These are phyloP conservation scores for Trichophyton simii DNA, from an alignment of 2,329 filamentous ascomycete genomes.

Conservation along the genomic window DNA sequence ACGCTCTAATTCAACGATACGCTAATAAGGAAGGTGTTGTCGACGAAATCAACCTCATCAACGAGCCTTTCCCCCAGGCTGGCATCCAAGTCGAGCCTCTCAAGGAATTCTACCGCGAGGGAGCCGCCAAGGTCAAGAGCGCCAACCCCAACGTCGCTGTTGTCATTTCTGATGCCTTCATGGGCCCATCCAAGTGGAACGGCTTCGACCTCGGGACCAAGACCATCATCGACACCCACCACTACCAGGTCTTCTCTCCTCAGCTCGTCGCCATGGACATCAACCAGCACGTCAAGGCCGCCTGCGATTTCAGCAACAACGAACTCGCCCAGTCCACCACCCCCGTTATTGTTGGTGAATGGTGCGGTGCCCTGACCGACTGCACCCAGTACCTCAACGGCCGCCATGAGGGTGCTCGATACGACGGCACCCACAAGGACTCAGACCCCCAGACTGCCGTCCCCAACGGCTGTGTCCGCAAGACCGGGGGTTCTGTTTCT, in stretches of 20 bases:
- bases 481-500: conserved; percentile 38
- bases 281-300: conserved; percentile 42
- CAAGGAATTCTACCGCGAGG: conserved; percentile 44
- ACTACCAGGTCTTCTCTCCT: conserved; percentile 53
- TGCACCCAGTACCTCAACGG: conserved; percentile 45
- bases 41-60: conserved; percentile 37
- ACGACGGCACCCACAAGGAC: conserved; percentile 42
- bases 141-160: conserved; percentile 36
- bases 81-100: conserved; percentile 34
- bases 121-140: conserved; percentile 36
- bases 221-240: conserved; percentile 53
- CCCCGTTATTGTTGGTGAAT: conserved; percentile 56
- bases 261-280: conserved; percentile 39
- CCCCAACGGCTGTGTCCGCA: conserved; percentile 44
- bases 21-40: conserved; percentile 43
- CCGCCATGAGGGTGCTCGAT: conserved; percentile 47
- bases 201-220: conserved; percentile 37
- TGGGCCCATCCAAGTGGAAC: conserved; percentile 45
- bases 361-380: conserved; percentile 54
- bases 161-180: conserved; percentile 42
- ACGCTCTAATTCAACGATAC: conserved; percentile 47
- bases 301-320: conserved; percentile 41
- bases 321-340: conserved; percentile 46
- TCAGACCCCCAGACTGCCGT: conserved; percentile 15
- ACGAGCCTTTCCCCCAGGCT: conserved; percentile 30